Percentiles rank a stretch among this genome's conserved stretches.
phyloP scores from a whole-genome alignment of 176 grass and related monocot genomes.

The Elymus sibiricus region DNA sequence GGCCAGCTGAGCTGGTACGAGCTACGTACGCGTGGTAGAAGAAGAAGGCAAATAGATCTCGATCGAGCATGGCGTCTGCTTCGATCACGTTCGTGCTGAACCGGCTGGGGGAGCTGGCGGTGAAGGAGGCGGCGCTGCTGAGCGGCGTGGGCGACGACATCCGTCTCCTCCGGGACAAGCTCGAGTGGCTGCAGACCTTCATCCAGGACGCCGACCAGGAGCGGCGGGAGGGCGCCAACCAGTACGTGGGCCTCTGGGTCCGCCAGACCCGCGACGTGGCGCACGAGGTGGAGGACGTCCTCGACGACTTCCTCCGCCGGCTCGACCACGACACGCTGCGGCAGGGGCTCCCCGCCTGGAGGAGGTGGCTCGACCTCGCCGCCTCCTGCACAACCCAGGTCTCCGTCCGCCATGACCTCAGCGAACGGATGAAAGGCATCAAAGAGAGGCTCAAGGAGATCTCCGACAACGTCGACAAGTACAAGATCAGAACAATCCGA shows the following conservation, averaged over 20 bases:
- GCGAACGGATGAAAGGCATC: slow-evolving; percentile 31
- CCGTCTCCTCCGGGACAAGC: slow-evolving; percentile 32
- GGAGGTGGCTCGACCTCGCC: not conserved
- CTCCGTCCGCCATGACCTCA: slow-evolving; percentile 15
- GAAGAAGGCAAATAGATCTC: too few relatives aligned
- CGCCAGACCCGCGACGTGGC: slow-evolving; percentile 33
- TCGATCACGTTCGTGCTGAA: slow-evolving; percentile 32
- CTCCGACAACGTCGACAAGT: slow-evolving; percentile 37
- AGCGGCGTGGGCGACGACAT: slow-evolving; percentile 19
- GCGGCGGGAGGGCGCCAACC: slow-evolving; percentile 7
- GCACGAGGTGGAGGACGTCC: slow-evolving; percentile 29
- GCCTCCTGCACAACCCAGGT: slow-evolving; percentile 27
- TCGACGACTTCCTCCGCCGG: slow-evolving; percentile 24
- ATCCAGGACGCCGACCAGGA: slow-evolving; percentile 31
- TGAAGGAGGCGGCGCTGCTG: slow-evolving; percentile 18
- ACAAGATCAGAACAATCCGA: not conserved
- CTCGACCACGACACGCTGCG: not conserved
- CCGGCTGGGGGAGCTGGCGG: slow-evolving; percentile 13
- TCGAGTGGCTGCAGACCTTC: slow-evolving; percentile 35
- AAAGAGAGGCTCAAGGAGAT: slow-evolving; percentile 34
- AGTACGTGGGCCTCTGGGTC: slow-evolving; percentile 22
- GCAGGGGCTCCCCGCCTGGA: not conserved
- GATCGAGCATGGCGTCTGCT: slow-evolving; percentile 11
- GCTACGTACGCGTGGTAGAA: too few relatives aligned
- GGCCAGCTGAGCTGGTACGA: too few relatives aligned